phyloP scores from a whole-genome alignment of 2,329 filamentous ascomycete genomes.

The Fusarium pseudonygamai region DNA sequence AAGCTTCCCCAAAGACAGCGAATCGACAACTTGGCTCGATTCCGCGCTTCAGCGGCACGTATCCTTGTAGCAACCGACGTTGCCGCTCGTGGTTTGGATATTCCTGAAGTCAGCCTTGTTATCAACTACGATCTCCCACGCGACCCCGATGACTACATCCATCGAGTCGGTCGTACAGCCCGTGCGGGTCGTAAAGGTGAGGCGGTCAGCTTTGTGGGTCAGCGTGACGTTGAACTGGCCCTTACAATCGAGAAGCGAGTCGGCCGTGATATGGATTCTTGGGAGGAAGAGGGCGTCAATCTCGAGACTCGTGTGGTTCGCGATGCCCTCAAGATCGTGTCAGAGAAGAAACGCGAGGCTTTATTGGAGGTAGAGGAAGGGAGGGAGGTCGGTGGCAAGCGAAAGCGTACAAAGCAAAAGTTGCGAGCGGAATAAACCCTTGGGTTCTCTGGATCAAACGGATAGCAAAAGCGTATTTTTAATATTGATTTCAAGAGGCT shows the following conservation, averaged over 20 bases:
- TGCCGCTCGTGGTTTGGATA: constrained; percentile 92
- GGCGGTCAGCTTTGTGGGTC: constrained; percentile 87
- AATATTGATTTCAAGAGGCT: not conserved
- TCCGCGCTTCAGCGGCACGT: constrained; percentile 87
- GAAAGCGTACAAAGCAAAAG: constrained; percentile 70
- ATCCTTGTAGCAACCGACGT: constrained; percentile 96
- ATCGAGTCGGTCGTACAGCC: constrained; percentile 93
- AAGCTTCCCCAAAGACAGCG: constrained; percentile 85
- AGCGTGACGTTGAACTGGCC: constrained; percentile 91
- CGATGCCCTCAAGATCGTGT: constrained; percentile 87
- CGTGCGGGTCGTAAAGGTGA: constrained; percentile 87
- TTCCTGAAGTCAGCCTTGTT: constrained; percentile 89
- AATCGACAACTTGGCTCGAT: constrained; percentile 87
- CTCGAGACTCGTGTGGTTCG: constrained; percentile 89
- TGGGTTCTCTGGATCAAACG: not conserved
- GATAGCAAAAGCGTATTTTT: constrained; percentile 25
- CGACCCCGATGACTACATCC: constrained; percentile 98
- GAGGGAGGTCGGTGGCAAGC: constrained; percentile 89
- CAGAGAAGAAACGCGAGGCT: constrained; percentile 95
- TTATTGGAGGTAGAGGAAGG: constrained; percentile 91
- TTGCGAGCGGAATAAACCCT: constrained; percentile 49
- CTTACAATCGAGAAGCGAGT: constrained; percentile 88
- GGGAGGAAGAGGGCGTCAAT: constrained; percentile 91
- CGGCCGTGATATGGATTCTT: constrained; percentile 81
- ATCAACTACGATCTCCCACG: constrained; percentile 96